Percentiles rank a stretch among this genome's conserved stretches.
Conservation (phyloP, 352 stramenopile species). For the Plasmopara viticola region DNA sequence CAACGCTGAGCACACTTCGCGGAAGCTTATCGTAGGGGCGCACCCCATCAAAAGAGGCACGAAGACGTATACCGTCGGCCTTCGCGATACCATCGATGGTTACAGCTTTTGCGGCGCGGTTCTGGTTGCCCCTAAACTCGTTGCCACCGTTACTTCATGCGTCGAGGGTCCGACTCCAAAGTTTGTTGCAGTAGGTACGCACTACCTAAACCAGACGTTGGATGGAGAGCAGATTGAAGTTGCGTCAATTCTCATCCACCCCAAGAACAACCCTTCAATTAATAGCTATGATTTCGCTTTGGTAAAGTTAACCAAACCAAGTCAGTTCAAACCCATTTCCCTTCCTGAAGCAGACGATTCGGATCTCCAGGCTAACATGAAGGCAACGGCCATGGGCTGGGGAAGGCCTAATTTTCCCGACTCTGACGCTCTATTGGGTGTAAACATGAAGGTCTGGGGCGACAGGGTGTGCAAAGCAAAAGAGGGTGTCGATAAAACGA, state of each 20-base stretch:
- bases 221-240: slow-evolving; percentile 41
- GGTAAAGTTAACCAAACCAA: slow-evolving; percentile 31
- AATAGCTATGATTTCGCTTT: slow-evolving; percentile 36
- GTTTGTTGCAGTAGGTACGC: slow-evolving; percentile 28
- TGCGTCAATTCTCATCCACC: slow-evolving; percentile 18
- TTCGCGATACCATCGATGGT: slow-evolving; percentile 7
- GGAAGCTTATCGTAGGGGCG: no score
- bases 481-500: slow-evolving; percentile 18
- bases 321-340: slow-evolving; percentile 26
- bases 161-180: slow-evolving; percentile 1
- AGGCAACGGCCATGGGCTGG: slow-evolving; percentile 31
- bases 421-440: slow-evolving; percentile 24
- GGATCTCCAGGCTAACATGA: slow-evolving; percentile 17
- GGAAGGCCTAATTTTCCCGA: not conserved
- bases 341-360: slow-evolving; percentile 22
- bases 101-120: slow-evolving; percentile 12
- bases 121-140: slow-evolving; percentile 33
- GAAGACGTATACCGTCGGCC: slow-evolving; percentile 26
- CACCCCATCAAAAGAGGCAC: not conserved
- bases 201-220: slow-evolving; percentile 32
- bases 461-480: slow-evolving; percentile 29
- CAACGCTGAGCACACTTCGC: no score
- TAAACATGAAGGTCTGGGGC: slow-evolving; percentile 28
- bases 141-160: slow-evolving; percentile 13
- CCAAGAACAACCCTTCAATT: not conserved